Conservation (phyloP, 768 basidiomycete genomes). For the Bullera alba region DNA sequence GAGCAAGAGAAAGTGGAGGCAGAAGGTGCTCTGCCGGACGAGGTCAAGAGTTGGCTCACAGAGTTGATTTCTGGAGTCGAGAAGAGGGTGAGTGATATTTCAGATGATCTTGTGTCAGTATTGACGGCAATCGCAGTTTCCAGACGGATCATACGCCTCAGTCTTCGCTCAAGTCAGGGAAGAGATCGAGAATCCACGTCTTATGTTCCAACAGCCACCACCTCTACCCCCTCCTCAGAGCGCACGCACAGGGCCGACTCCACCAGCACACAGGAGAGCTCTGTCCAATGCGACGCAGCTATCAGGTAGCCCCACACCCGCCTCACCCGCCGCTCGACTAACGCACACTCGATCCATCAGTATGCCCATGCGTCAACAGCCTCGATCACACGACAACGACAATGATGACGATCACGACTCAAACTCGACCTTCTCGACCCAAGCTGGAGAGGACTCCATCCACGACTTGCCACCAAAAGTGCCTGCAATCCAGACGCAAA, state of each 20-base stretch:
- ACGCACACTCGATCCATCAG: slow-evolving; percentile 26
- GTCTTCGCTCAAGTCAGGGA: slow-evolving; percentile 21
- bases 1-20: slow-evolving; percentile 34
- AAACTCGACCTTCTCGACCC: slow-evolving; percentile 2
- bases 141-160: slow-evolving; percentile 33
- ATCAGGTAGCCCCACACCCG: not conserved
- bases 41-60: slow-evolving; percentile 13
- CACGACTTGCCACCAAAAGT: not conserved
- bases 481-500: too few relatives aligned
- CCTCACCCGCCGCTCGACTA: not conserved
- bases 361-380: slow-evolving; percentile 19
- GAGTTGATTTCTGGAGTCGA: slow-evolving; percentile 25
- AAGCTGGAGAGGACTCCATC: not conserved
- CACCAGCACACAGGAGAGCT: slow-evolving; percentile 16
- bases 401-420: slow-evolving; percentile 2
- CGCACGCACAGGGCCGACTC: not conserved
- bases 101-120: not conserved
- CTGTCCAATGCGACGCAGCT: slow-evolving; percentile 13
- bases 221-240: not conserved
- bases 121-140: slow-evolving; percentile 19
- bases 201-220: slow-evolving; percentile 6
- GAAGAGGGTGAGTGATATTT: slow-evolving; percentile 24
- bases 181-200: too few relatives aligned
- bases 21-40: slow-evolving; percentile 15
- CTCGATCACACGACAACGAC: slow-evolving; percentile 13